These are phyloP conservation scores for Penicillium sp. DNA, from an alignment of 2,329 filamentous ascomycete species.

Conservation along the genomic window DNA sequence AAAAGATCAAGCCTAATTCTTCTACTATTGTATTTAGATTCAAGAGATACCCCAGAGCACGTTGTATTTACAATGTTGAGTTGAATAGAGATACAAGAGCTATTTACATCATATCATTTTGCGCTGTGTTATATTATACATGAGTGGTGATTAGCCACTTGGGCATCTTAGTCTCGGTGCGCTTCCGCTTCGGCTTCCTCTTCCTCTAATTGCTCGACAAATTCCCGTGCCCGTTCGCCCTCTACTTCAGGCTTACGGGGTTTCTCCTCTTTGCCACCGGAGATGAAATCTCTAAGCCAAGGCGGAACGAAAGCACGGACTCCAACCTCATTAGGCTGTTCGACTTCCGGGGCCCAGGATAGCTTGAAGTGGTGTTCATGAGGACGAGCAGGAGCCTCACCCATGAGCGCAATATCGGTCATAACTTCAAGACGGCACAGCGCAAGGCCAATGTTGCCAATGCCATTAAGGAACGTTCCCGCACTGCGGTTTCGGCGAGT, in stretches of 20 bases:
- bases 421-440: conserved; percentile 83
- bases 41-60: conserved; percentile 21
- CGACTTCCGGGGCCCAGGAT: conserved; percentile 41
- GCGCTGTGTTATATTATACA: conserved; percentile 19
- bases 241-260: conserved; percentile 21
- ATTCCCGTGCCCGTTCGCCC: conserved; percentile 28
- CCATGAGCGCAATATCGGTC: conserved; percentile 68
- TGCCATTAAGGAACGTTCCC: conserved; percentile 68
- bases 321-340: conserved; percentile 42
- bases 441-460: conserved; percentile 79
- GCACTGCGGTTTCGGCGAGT: conserved; percentile 54
- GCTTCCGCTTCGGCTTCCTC: conserved; percentile 20
- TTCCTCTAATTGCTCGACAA: conserved; percentile 33
- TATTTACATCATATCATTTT: conserved; percentile 17
- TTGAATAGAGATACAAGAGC: conserved; percentile 12
- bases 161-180: not conserved
- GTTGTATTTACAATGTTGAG: conserved; percentile 1
- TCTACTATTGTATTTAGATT: conserved; percentile 1
- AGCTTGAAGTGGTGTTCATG: conserved; percentile 56
- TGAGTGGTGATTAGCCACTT: conserved; percentile 2
- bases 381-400: conserved; percentile 54
- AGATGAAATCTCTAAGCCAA: conserved; percentile 53
- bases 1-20: not conserved
- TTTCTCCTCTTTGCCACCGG: conserved; percentile 33
- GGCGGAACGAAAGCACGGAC: conserved; percentile 75